These are phyloP conservation scores for Medicago lupulina DNA, from an alignment of 306 rosid species.

Conservation along the genomic window DNA sequence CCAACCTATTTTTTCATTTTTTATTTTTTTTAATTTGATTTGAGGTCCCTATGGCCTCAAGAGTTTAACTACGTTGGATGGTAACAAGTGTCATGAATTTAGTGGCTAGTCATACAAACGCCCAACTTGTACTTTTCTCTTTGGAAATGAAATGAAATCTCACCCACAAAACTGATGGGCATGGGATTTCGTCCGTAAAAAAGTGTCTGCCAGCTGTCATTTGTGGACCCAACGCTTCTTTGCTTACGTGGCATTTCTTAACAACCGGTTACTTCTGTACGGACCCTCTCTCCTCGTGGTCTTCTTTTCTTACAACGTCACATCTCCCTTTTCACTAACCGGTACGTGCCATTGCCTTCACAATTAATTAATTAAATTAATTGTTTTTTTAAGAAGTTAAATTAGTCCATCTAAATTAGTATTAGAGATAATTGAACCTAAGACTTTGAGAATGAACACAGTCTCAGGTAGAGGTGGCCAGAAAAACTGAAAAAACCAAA, in stretches of 20 bases:
- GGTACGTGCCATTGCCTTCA: neutral
- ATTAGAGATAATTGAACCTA: too few species aligned
- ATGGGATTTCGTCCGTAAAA: conserved; percentile 51
- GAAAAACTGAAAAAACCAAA: too few species aligned
- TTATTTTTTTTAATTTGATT: conserved; percentile 38
- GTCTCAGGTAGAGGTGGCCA: too few species aligned
- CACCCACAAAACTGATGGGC: conserved; percentile 63
- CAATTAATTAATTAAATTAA: too few species aligned
- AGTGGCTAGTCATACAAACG: conserved; percentile 45
- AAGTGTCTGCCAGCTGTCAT: conserved; percentile 59
- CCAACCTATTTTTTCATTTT: neutral
- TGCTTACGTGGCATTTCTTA: conserved; percentile 43
- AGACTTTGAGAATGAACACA: too few species aligned
- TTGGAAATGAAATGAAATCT: conserved; percentile 42
- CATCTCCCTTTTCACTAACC: conserved; percentile 36
- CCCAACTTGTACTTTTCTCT: conserved; percentile 58
- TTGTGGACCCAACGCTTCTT: conserved; percentile 46
- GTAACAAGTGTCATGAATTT: conserved; percentile 56
- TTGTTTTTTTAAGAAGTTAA: too few species aligned
- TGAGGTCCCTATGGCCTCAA: conserved; percentile 60
- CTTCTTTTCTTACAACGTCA: conserved; percentile 22
- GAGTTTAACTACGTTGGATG: conserved; percentile 25
- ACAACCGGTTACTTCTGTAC: conserved; percentile 41
- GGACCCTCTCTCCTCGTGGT: neutral
- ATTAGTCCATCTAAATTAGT: too few species aligned